These are phyloP conservation scores for Stramenopiles sp. DNA, from an alignment of 352 stramenopile genomes.

Conservation along the genomic window DNA sequence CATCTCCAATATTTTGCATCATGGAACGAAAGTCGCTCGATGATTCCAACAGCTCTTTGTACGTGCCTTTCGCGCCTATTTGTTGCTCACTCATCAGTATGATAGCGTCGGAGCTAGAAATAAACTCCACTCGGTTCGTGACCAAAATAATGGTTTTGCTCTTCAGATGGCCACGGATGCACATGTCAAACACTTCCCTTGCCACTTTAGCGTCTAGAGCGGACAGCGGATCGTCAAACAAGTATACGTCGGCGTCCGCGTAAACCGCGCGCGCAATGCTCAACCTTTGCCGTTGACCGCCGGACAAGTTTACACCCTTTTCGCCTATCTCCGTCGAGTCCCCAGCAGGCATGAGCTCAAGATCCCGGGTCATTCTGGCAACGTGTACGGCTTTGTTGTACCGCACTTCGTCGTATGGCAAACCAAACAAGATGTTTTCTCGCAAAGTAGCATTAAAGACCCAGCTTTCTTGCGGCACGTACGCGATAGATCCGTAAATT, in stretches of 20 bases:
- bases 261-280: conserved; percentile 58
- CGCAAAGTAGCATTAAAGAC: conserved; percentile 66
- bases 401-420: conserved; percentile 25
- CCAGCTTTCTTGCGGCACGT: conserved; percentile 64
- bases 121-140: too few species aligned
- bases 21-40: too few species aligned
- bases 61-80: too few species aligned
- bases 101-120: too few species aligned
- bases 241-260: conserved; percentile 36
- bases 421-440: conserved; percentile 73
- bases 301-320: conserved; percentile 54
- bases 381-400: conserved; percentile 34
- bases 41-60: too few species aligned
- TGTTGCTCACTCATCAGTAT: too few species aligned
- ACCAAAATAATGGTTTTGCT: not conserved
- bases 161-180: conserved; percentile 17
- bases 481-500: conserved; percentile 39
- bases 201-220: conserved; percentile 37
- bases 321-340: conserved; percentile 41
- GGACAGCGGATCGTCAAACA: conserved; percentile 64
- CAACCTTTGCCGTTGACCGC: conserved; percentile 49
- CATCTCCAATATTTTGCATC: too few species aligned
- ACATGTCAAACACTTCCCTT: conserved; percentile 21
- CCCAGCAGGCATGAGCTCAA: conserved; percentile 28
- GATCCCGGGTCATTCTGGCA: conserved; percentile 48